phyloP scores from a whole-genome alignment of 441 rosid genomes.

The Populus trichocarpa region DNA sequence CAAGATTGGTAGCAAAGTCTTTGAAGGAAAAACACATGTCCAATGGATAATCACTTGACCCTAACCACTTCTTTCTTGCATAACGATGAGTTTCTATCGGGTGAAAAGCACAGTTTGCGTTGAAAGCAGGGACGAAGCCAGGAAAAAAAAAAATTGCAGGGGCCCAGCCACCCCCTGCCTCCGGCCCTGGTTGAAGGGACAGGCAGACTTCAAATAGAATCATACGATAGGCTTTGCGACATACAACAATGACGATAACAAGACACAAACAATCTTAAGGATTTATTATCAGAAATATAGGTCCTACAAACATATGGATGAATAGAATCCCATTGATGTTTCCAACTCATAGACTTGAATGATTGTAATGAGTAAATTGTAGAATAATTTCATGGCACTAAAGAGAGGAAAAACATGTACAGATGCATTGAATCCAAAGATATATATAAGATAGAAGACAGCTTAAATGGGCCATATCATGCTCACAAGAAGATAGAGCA shows the following conservation, averaged over 20 bases:
- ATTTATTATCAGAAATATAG: constrained; percentile 12
- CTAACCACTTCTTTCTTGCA: not conserved
- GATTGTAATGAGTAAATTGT: constrained; percentile 25
- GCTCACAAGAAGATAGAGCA: constrained; percentile 41
- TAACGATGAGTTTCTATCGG: constrained; percentile 4
- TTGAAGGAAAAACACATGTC: not conserved
- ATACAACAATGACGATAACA: constrained; percentile 10
- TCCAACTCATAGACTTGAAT: constrained; percentile 31
- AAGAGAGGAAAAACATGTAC: not conserved
- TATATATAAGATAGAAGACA: constrained; percentile 27
- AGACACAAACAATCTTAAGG: constrained; percentile 15
- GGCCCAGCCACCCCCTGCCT: too few relatives aligned
- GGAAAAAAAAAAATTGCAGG: too few relatives aligned
- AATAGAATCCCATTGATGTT: constrained; percentile 35
- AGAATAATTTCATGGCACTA: constrained; percentile 8
- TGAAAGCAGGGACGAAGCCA: not conserved
- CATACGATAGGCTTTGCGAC: constrained; percentile 1
- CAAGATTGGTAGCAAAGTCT: not conserved
- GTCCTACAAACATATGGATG: constrained; percentile 28
- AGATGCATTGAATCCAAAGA: constrained; percentile 44
- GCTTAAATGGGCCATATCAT: constrained; percentile 52
- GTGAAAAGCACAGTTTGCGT: constrained; percentile 4
- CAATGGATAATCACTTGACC: not conserved
- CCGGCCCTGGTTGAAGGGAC: constrained; percentile 7
- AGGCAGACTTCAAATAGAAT: constrained; percentile 9